Percentiles rank a stretch among this genome's conserved stretches.
Evolutionary conservation across 2,329 filamentous ascomycete genomes (phyloP).

Genomic region (Pseudocercospora eumusae): DNA sequence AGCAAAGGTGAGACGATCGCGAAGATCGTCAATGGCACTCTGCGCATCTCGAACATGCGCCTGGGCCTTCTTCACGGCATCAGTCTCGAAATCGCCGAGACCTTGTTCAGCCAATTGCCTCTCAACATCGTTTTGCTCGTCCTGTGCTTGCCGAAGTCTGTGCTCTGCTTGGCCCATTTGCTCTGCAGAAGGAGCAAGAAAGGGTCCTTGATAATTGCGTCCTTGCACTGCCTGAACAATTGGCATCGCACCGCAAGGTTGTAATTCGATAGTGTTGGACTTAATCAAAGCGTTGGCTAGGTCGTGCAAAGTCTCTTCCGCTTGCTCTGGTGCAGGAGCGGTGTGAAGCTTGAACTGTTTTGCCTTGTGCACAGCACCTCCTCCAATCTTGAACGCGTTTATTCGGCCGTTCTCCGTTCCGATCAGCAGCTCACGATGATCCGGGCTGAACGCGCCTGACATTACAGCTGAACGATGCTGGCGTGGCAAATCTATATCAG

Average conservation of each 20-base stretch:
- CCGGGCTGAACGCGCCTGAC: slow-evolving; percentile 59
- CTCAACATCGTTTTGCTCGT: slow-evolving; percentile 16
- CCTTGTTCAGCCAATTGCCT: slow-evolving; percentile 5
- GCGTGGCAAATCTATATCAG: slow-evolving; percentile 52
- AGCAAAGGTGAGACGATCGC: slow-evolving; percentile 17
- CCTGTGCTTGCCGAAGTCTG: slow-evolving; percentile 30
- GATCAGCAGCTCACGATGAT: slow-evolving; percentile 57
- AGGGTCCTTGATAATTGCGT: slow-evolving; percentile 46
- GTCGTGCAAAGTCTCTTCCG: slow-evolving; percentile 18
- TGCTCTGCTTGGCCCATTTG: slow-evolving; percentile 34
- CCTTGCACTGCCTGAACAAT: slow-evolving; percentile 51
- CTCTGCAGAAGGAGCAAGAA: slow-evolving; percentile 24
- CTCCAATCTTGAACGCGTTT: slow-evolving; percentile 52
- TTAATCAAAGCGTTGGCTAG: slow-evolving; percentile 38
- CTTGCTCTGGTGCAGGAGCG: slow-evolving; percentile 14
- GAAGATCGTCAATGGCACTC: slow-evolving; percentile 18
- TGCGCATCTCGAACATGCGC: slow-evolving; percentile 19
- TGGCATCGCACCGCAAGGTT: slow-evolving; percentile 47
- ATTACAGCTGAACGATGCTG: slow-evolving; percentile 54
- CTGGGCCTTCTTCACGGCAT: slow-evolving; percentile 12
- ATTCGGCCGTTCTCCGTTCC: slow-evolving; percentile 60
- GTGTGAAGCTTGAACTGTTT: slow-evolving; percentile 31
- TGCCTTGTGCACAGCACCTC: slow-evolving; percentile 14
- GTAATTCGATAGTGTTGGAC: slow-evolving; percentile 39
- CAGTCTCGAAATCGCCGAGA: background rate